Evolutionary conservation across 2,329 filamentous ascomycete species (phyloP), one percentile per base, ranked within the genome.

Genomic region (Neofusicoccum laricinum): DNA sequence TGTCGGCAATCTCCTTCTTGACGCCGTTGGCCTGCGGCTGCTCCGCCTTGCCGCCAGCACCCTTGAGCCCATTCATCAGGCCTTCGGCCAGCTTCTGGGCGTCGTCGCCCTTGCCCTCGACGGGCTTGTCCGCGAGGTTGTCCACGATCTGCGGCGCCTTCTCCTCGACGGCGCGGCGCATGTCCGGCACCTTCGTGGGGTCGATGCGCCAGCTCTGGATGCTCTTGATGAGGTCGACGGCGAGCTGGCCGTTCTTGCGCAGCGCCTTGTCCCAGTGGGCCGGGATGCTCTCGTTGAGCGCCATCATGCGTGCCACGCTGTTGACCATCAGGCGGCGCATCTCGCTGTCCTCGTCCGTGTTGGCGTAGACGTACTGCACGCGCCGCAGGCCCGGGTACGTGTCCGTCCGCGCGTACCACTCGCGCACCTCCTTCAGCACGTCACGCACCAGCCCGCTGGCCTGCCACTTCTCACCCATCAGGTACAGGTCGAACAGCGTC

Each of bases 161-260:
- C 72, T 59, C 72, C 55, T 79, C 72, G 65, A 78, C 71, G 15
- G 81, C 78, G 65, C 80, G 77, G 58, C 82, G 74, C 66, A 79
- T 77, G 75, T 85, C 82, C 8, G 83, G 83, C 15, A 85, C 78
- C 17, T 72, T 71, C 25, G 79, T 75, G 64, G 79, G 77, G 49
- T 83, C 80, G 41, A 85, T 72, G 46, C 80, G 74, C 83, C 83
- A 85, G 67, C 82, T 80, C 75, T 85, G 83, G 68, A 85, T 82
- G 3, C 78, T 77, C 36, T 78, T 72, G 67, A 85, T 84, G 64
- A 85, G 80, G 68, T 85, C 83, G 46, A 85, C 83, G 2, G 82
- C 83, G 61, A 85, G 71, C 69, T 84, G 81, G 0, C 83, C 83
- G 67, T 85, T 84, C 74, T 82, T 82, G 70, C 79, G 75, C 58